Percentiles rank a stretch among this genome's conserved stretches.
Conservation (phyloP, 306 rosid genomes). For the Quercus bicolor region DNA sequence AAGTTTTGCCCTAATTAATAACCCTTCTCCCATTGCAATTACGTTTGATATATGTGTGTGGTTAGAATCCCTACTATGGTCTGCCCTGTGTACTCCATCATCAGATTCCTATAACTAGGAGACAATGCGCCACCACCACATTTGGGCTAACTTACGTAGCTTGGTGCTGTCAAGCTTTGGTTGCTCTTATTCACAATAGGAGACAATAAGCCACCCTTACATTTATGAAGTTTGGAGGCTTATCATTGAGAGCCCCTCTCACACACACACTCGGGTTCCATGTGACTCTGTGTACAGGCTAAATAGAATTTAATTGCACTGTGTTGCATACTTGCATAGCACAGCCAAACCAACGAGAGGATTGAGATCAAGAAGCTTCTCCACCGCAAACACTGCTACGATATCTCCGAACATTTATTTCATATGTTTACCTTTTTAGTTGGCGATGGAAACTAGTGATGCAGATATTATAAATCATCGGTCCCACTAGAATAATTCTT, state of each 20-base stretch:
- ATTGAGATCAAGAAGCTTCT: not conserved
- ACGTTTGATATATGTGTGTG: too few species aligned
- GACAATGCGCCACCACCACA: too few species aligned
- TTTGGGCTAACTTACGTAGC: too few species aligned
- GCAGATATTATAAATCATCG: not conserved
- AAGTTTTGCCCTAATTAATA: too few species aligned
- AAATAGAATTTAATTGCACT: not conserved
- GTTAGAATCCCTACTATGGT: not conserved
- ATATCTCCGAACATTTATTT: not conserved
- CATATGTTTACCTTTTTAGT: not conserved
- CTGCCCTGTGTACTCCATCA: not conserved
- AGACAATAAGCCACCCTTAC: not conserved
- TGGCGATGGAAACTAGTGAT: not conserved
- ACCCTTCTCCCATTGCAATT: not conserved
- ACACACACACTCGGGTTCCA: not conserved
- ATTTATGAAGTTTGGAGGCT: conserved; percentile 15
- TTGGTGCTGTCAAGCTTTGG: too few species aligned
- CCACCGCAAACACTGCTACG: not conserved
- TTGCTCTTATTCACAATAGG: too few species aligned
- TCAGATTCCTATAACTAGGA: not conserved
- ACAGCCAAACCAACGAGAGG: not conserved
- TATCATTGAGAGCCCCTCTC: not conserved
- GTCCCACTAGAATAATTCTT: not conserved
- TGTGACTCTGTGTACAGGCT: conserved; percentile 8
- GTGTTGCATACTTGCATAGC: not conserved